A percentile compares a stretch with the other conserved stretches of the same genome.
Conservation (phyloP, 2,329 filamentous ascomycete genomes). For the Fusarium sp. region DNA sequence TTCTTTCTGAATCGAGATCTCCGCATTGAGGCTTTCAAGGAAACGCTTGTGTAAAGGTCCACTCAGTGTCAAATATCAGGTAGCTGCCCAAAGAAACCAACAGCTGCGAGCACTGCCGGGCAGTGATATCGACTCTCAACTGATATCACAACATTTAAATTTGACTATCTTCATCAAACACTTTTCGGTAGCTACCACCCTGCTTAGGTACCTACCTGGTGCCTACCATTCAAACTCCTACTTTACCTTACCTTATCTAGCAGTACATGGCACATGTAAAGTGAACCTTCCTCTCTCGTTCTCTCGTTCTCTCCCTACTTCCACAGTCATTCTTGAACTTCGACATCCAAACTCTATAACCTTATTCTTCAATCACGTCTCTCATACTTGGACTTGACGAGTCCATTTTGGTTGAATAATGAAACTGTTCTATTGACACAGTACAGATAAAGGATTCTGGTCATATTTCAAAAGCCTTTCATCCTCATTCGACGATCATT, state of each 20-base stretch:
- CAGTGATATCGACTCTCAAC: not conserved
- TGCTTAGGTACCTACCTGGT: not conserved
- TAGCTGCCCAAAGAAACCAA: not conserved
- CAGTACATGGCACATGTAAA: not conserved
- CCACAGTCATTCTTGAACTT: not conserved
- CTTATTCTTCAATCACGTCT: not conserved
- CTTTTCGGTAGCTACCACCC: not conserved
- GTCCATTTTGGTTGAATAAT: constrained; percentile 14
- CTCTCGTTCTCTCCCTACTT: not conserved
- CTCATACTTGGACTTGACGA: constrained; percentile 8
- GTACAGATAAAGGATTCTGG: not conserved
- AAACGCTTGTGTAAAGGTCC: not conserved
- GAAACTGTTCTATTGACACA: constrained; percentile 5
- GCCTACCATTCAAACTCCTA: too few relatives aligned
- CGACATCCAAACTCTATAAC: not conserved
- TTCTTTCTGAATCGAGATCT: not conserved
- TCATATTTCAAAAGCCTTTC: not conserved
- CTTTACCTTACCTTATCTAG: not conserved
- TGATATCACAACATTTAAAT: not conserved
- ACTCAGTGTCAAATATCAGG: not conserved
- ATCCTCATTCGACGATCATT: not conserved
- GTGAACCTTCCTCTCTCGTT: not conserved
- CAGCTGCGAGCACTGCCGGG: constrained; percentile 9
- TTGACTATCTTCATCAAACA: not conserved
- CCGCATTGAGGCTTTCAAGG: not conserved